phyloP scores from a whole-genome alignment of 306 rosid genomes.

The Quercus variabilis region DNA sequence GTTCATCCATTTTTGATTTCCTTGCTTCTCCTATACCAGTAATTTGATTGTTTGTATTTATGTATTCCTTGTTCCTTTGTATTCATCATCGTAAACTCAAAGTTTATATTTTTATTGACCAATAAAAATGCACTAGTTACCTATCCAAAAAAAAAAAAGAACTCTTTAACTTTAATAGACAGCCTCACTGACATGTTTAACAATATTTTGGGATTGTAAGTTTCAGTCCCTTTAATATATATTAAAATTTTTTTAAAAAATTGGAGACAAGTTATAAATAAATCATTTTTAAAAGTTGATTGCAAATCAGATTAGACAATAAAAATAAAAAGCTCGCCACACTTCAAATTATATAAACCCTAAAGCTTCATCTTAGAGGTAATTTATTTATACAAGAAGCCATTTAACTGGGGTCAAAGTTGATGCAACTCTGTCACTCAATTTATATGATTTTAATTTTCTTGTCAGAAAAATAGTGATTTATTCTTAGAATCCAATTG shows the following conservation, averaged over 20 bases:
- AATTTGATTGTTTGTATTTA: no score
- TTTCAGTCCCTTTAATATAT: not conserved
- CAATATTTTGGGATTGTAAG: not conserved
- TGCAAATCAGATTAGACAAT: not conserved
- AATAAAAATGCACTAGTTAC: no score
- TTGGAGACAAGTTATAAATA: not conserved
- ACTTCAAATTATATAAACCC: not conserved
- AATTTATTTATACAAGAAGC: not conserved
- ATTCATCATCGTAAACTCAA: no score
- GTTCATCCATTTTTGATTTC: no score
- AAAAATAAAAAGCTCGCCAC: not conserved
- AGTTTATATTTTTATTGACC: no score
- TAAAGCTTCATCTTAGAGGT: not conserved
- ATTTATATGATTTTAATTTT: slow-evolving; percentile 4
- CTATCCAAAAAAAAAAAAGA: no score
- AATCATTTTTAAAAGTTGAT: not conserved
- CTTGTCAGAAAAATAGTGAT: not conserved
- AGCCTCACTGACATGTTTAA: not conserved
- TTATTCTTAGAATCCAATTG: not conserved
- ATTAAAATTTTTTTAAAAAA: not conserved
- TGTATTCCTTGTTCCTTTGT: no score
- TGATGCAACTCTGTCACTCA: not conserved
- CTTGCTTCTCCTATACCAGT: no score
- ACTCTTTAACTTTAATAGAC: not conserved
- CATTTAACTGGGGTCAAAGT: slow-evolving; percentile 1